Evolutionary conservation across 805 yeast genomes (phyloP), one percentile per base, ranked within the genome.

Genomic region (Candida stauntonica): DNA sequence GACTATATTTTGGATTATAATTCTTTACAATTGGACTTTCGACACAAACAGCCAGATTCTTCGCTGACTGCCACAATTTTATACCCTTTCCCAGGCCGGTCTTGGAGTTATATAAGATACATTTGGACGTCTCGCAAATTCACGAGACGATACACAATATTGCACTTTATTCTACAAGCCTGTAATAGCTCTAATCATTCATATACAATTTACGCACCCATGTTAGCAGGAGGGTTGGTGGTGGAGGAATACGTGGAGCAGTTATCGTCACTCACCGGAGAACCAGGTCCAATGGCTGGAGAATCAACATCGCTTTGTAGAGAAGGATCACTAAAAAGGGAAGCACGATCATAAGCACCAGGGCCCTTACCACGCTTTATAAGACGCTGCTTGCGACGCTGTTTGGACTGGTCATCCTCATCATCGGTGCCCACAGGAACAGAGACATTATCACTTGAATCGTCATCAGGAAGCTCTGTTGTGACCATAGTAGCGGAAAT

Each of bases 261-360:
- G 36, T 55, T 48, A 39, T 61, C 66, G 40, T 61, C 66, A 19
- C 36, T 38, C 26, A 48, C 55, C 21, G 64, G 61, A 20, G 46
- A 35, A 4, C 63, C 62, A 5, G 64, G 60, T 0, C 53, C 62
- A 16, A 52, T 33, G 16, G 53, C 51, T 2, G 64, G 58, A 1
- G 51, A 45, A 4, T 48, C 54, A 12, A 42, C 31, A 41, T 48
- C 55, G 5, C 48, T 46, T 26, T 17, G 36, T 19, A 33, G 8
- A 3, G 20, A 9, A 5, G 40, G 41, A 9, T 34, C 42, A 23
- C 43, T 31, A 17, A 31, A 29, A 14, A 30, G 12, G 3, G 39
- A 30, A 17, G 33, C 14, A n/a, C 39, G 16, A n/a, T 39, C 38
- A n/a, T n/a, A n/a, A 7, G 31, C 16, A 7, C 32, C 18, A 26